These are phyloP conservation scores for Microbotryum violaceum DNA, from an alignment of 1,284 basidiomycete species.

Conservation along the genomic window DNA sequence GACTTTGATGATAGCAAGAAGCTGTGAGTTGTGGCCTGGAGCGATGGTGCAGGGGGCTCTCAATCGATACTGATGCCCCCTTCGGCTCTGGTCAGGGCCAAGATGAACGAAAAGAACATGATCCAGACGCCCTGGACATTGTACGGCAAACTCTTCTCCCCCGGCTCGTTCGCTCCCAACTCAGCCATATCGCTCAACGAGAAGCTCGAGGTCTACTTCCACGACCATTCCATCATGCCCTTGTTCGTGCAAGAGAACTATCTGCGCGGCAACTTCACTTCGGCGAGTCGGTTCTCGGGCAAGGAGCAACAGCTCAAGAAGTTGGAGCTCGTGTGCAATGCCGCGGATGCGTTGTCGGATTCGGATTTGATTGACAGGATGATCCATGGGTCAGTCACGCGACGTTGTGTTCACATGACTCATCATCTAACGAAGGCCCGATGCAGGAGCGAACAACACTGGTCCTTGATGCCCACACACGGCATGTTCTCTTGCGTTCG, in stretches of 20 bases:
- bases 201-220: slow-evolving; percentile 94
- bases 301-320: slow-evolving; percentile 56
- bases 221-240: slow-evolving; percentile 87
- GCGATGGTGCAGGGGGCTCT: no score
- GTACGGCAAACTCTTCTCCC: slow-evolving; percentile 74
- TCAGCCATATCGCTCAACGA: slow-evolving; percentile 74
- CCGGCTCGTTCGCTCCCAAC: slow-evolving; percentile 78
- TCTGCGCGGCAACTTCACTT: slow-evolving; percentile 67
- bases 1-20: slow-evolving; percentile 83
- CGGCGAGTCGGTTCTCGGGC: slow-evolving; percentile 42
- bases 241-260: slow-evolving; percentile 95
- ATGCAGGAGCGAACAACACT: slow-evolving; percentile 80
- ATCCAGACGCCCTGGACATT: slow-evolving; percentile 87
- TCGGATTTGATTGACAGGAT: slow-evolving; percentile 88
- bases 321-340: slow-evolving; percentile 59
- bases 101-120: slow-evolving; percentile 84
- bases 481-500: slow-evolving; percentile 81
- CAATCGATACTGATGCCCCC: not conserved
- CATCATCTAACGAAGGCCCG: slow-evolving; percentile 1
- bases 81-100: slow-evolving; percentile 50
- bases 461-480: slow-evolving; percentile 89
- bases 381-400: slow-evolving; percentile 71
- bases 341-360: slow-evolving; percentile 86
- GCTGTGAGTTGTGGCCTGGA: slow-evolving; percentile 52
- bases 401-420: not conserved